Conservation (phyloP, 306 rosid species). For the Rosa lucieae region DNA sequence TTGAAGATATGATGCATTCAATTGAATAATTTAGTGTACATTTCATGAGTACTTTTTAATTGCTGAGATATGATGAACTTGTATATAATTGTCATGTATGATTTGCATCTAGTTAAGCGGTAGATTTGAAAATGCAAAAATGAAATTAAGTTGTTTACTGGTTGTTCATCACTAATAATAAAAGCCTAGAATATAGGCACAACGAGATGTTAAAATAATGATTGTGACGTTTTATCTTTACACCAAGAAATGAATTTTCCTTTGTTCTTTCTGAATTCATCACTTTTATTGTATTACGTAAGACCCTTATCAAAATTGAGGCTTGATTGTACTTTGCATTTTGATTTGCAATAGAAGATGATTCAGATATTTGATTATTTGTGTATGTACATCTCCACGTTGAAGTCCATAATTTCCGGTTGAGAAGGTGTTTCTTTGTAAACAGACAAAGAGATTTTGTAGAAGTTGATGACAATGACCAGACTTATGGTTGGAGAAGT, state of each 20-base stretch:
- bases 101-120: no score
- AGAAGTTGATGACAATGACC: neutral
- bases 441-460: neutral
- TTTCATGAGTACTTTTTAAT: neutral
- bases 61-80: neutral
- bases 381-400: slow-evolving; percentile 1
- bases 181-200: no score
- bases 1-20: neutral
- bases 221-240: no score
- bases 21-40: neutral
- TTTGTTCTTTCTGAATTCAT: neutral
- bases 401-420: neutral
- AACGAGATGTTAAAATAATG: no score
- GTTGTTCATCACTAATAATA: no score
- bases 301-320: neutral
- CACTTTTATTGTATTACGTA: neutral
- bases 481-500: neutral
- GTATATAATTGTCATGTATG: neutral
- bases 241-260: neutral
- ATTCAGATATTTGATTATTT: neutral
- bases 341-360: neutral
- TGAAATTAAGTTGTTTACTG: no score
- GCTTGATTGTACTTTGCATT: neutral
- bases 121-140: no score
- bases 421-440: neutral